Conservation (phyloP, 2,329 filamentous ascomycete species). For the Macrophomina phaseolina region DNA sequence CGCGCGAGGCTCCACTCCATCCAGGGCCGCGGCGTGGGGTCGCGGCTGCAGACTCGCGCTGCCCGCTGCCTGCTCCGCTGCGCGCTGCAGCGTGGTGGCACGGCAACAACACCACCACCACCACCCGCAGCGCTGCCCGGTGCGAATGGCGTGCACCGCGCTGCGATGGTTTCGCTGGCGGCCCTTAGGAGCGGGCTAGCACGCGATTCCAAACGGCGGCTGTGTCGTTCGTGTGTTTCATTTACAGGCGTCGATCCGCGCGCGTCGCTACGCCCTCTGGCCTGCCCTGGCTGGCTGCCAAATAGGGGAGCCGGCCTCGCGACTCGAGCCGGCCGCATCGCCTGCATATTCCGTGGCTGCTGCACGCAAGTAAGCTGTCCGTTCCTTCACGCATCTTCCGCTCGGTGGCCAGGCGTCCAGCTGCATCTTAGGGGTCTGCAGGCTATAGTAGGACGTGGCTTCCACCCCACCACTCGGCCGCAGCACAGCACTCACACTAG, state of each 20-base stretch:
- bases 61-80: not conserved
- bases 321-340: conserved; percentile 8
- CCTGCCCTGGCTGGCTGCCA: conserved; percentile 1
- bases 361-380: conserved; percentile 23
- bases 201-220: conserved; percentile 23
- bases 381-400: conserved; percentile 21
- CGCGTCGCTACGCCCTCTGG: conserved; percentile 11
- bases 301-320: conserved; percentile 26
- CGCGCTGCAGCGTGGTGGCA: too few relatives aligned
- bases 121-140: not conserved
- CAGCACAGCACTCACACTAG: conserved; percentile 6
- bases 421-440: conserved; percentile 16
- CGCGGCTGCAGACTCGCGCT: not conserved
- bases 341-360: conserved; percentile 23
- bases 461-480: conserved; percentile 10
- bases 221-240: conserved; percentile 27
- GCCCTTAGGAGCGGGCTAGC: conserved; percentile 5
- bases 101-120: not conserved
- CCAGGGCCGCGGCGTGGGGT: conserved; percentile 9
- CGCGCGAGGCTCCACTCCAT: conserved; percentile 1
- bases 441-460: conserved; percentile 24
- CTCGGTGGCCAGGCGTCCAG: conserved; percentile 19
- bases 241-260: conserved; percentile 19
- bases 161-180: not conserved
- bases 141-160: not conserved